Base-by-base conservation (phyloP, 148 eudicot species). In the Heliosperma pusillum region DNA sequence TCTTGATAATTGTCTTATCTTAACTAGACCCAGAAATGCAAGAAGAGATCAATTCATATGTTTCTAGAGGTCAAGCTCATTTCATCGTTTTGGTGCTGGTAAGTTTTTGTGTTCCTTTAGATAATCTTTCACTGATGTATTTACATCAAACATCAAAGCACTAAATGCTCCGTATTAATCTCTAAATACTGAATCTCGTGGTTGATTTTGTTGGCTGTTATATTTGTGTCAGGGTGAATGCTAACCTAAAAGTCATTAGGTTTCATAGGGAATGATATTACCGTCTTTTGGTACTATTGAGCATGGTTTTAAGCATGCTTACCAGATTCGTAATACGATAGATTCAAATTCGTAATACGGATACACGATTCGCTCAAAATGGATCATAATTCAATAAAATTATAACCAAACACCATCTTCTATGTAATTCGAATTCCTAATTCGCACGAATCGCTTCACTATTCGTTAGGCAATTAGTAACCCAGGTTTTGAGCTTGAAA, bases 11-110 rank as follows among this genome's bases (percentile, higher is more conserved):
- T 50, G 21, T 71, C 65, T 69, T 24, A 21, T 73, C 24, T 72
- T 79, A 75, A 83, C 75, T 85, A 94, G 98, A 91, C 78, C 89
- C 88, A 80, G 97, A 90, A 47, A 94, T 94, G 97, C 93, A 91
- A 76, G 79, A 80, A 79, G 96, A 91, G 85, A 88, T 94, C 45
- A 88, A 90, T 82, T 79, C 86, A 5, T 76, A 87, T 70, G 73
- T 86, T 64, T 87, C 88, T 65, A 85, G 76, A 73, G 93, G 97
- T 62, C 85, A 87, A 78, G 98, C 96, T 42, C 71, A 78, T 74
- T 94, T 91, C 82, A 79, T 63, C 56, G 86, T 94, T 47, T 81
- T 76, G 63, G 75, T 87, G 62, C 88, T 91, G 88, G 98, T 94
- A 87, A 27, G 90, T 87, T 74, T 66, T 20, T 64, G 55, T 17